phyloP scores from a whole-genome alignment of 352 stramenopile species.

The Pythium grandisporangium region DNA sequence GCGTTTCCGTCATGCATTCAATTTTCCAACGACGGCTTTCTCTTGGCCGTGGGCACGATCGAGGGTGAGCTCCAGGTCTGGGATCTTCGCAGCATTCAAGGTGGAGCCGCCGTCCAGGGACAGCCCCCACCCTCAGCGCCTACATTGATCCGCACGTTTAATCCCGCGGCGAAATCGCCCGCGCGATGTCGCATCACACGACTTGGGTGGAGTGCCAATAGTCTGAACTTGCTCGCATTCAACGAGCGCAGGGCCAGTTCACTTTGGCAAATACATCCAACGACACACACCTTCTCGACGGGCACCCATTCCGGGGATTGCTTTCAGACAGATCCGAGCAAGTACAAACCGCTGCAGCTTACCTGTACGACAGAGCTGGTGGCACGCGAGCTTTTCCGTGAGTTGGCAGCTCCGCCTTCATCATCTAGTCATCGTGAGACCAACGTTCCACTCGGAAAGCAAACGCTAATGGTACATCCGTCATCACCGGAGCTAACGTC shows the following conservation, averaged over 20 bases:
- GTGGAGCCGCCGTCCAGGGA: background rate
- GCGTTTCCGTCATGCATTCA: constrained; percentile 21
- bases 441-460: too few relatives aligned
- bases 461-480: too few relatives aligned
- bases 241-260: constrained; percentile 16
- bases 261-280: constrained; percentile 12
- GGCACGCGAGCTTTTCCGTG: constrained; percentile 9
- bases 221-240: constrained; percentile 8
- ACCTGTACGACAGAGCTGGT: constrained; percentile 16
- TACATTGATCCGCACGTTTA: background rate
- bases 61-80: constrained; percentile 10
- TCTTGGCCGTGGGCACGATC: constrained; percentile 22
- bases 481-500: background rate
- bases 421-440: too few relatives aligned
- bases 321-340: constrained; percentile 18
- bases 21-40: constrained; percentile 10
- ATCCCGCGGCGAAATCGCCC: constrained; percentile 15
- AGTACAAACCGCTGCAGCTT: constrained; percentile 24
- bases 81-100: background rate
- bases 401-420: too few relatives aligned
- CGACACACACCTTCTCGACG: background rate
- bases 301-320: constrained; percentile 23
- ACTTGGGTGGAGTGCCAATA: constrained; percentile 12
- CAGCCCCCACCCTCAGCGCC: background rate
- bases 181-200: constrained; percentile 14